Evolutionary conservation across 176 grass and related monocot genomes (phyloP), one percentile per base, ranked within the genome.

Genomic region (Oryza coarctata): DNA sequence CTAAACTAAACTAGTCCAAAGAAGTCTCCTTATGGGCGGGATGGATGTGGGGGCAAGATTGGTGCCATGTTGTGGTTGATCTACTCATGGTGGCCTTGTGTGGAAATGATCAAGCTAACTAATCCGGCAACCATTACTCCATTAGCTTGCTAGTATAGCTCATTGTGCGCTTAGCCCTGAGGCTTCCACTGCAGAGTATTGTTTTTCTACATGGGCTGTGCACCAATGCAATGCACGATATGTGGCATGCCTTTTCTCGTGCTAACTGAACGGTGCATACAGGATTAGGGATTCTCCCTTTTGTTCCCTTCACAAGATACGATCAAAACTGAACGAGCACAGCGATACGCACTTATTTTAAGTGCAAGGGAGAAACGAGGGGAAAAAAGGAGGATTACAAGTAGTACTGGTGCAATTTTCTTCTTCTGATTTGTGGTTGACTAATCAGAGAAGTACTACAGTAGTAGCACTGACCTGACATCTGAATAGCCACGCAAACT

Each of bases 41-140:
- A 69, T 6, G 38, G 27, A 63, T 9, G 40, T 1, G 7, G 2
- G 72, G 11, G 30, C 73, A 18, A 9, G 66, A 49, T 81, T 39
- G 79, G 22, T 80, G 77, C 38, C 64, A n/a, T 41, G 1, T 14
- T 22, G 41, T 33, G 58, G 50, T 55, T 34, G 43, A 65, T 65
- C 80, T 17, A 3, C 9, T 62, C 30, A 55, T 38, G 66, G 14
- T 78, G 20, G 10, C 63, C 31, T 14, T 82, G 71, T 77, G 36
- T 14, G 79, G 73, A 57, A 82, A 65, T 7, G 23, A 25, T 6
- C 50, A 62, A 44, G 22, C 44, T 87, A 57, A 47, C 75, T 75
- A 69, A 27, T 80, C 47, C 74, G 8, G 45, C 45, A 12, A 9
- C 74, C 65, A 84, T 44, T 35, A 26, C 22, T 0, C 74, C 65